A percentile compares a stretch with the other conserved stretches of the same genome.
phyloP scores from a whole-genome alignment of 805 yeast species.

The Yamadazyma laniorum region DNA sequence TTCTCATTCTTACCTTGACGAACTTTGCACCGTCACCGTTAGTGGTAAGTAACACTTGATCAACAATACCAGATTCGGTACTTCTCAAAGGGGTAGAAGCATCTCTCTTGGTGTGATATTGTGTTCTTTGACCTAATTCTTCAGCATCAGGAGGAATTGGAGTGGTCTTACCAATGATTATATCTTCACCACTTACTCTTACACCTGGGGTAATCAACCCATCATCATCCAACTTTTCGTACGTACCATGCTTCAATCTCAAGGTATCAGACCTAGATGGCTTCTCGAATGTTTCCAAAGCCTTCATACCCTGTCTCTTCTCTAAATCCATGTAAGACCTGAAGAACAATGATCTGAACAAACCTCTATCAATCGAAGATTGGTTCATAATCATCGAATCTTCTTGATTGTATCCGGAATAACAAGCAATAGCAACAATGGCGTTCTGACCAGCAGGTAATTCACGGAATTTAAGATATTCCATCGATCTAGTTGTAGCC shows the following conservation, averaged over 20 bases:
- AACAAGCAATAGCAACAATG: slow-evolving; percentile 96
- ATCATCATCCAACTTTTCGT: slow-evolving; percentile 97
- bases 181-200: slow-evolving; percentile 98
- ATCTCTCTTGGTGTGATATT: slow-evolving; percentile 97
- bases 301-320: slow-evolving; percentile 97
- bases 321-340: slow-evolving; percentile 99
- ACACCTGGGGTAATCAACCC: slow-evolving; percentile 98
- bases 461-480: slow-evolving; percentile 93
- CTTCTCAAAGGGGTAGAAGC: slow-evolving; percentile 96
- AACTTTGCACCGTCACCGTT: slow-evolving; percentile 98
- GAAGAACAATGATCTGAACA: slow-evolving; percentile 93
- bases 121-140: slow-evolving; percentile 97
- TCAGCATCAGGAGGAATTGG: slow-evolving; percentile 99
- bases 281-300: slow-evolving; percentile 95
- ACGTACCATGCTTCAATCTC: slow-evolving; percentile 95
- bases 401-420: slow-evolving; percentile 98
- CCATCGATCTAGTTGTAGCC: slow-evolving; percentile 98
- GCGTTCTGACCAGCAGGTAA: slow-evolving; percentile 99
- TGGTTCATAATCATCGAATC: slow-evolving; percentile 99
- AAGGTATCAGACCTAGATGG: slow-evolving; percentile 93
- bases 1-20: slow-evolving; percentile 98
- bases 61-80: slow-evolving; percentile 97
- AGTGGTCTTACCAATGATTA: slow-evolving; percentile 96
- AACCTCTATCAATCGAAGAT: slow-evolving; percentile 93
- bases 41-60: slow-evolving; percentile 93